A percentile compares a stretch with the other conserved stretches of the same genome.
Conservation (phyloP, 73 alveolate genomes). For the Halteria grandinella region DNA sequence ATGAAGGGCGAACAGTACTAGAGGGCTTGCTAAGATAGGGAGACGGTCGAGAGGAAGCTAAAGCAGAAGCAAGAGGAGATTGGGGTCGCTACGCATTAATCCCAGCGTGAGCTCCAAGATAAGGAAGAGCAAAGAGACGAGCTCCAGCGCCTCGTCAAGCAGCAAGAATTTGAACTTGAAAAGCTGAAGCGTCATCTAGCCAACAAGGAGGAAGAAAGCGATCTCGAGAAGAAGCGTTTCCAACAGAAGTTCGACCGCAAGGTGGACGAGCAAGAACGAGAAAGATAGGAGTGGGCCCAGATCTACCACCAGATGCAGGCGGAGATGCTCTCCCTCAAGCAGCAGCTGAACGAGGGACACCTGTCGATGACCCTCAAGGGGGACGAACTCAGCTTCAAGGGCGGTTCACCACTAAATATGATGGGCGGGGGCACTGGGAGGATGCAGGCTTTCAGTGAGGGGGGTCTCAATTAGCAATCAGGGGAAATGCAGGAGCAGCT, state of each 20-base stretch:
- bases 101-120: conserved; percentile 8
- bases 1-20: conserved; percentile 7
- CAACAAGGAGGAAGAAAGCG: conserved; percentile 24
- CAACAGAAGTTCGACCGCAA: conserved; percentile 19
- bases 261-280: conserved; percentile 11
- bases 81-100: neutral
- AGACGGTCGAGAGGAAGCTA: conserved; percentile 3
- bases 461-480: too few relatives aligned
- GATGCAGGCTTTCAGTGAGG: too few relatives aligned
- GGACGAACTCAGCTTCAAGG: too few relatives aligned
- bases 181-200: conserved; percentile 17
- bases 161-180: conserved; percentile 29
- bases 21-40: conserved; percentile 1
- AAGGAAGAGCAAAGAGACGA: conserved; percentile 23
- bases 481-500: conserved; percentile 21
- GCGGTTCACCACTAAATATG: too few relatives aligned
- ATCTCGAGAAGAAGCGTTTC: conserved; percentile 25
- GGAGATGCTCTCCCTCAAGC: conserved; percentile 1
- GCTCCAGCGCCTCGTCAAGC: neutral
- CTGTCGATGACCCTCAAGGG: too few relatives aligned
- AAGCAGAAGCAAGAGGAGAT: conserved; percentile 15
- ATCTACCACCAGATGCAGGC: conserved; percentile 16
- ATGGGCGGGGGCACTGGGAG: too few relatives aligned
- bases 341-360: neutral
- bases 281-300: conserved; percentile 19